Percentiles rank a stretch among this genome's conserved stretches.
Conservation (phyloP, 345 rosid genomes). For the Litchi chinensis region DNA sequence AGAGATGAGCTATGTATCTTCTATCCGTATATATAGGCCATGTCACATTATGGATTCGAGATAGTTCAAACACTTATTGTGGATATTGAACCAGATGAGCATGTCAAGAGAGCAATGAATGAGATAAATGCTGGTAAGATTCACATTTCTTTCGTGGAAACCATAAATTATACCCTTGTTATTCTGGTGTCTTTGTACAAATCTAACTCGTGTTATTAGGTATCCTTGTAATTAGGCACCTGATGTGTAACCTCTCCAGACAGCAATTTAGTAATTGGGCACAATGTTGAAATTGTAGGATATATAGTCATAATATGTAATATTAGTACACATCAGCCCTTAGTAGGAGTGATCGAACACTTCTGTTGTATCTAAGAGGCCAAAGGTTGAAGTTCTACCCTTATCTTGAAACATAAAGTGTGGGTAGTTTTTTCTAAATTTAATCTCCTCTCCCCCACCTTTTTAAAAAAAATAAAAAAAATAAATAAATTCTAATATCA, state of each 20-base stretch:
- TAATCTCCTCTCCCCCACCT: too few species aligned
- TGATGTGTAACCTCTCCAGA: too few species aligned
- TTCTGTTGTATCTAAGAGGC: too few species aligned
- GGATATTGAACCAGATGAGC: conserved; percentile 77
- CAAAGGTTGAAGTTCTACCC: too few species aligned
- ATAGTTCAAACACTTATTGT: conserved; percentile 81
- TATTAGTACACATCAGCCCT: background rate
- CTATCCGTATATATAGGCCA: conserved; percentile 47
- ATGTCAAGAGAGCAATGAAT: conserved; percentile 79
- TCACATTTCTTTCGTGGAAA: background rate
- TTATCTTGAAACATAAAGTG: too few species aligned
- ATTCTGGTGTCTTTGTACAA: background rate
- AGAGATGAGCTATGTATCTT: background rate
- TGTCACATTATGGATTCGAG: conserved; percentile 79
- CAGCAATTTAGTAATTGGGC: too few species aligned
- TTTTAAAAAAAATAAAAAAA: too few species aligned
- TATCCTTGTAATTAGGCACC: too few species aligned
- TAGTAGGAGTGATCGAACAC: too few species aligned
- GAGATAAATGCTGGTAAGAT: conserved; percentile 70
- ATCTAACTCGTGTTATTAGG: background rate
- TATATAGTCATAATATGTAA: background rate
- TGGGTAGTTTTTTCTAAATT: too few species aligned
- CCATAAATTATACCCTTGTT: background rate
- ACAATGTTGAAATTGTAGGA: background rate
- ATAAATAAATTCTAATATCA: background rate